Percentiles rank a stretch among this genome's conserved stretches.
Conservation (phyloP, 495 filamentous ascomycete genomes). For the Penicillium coprophilum region DNA sequence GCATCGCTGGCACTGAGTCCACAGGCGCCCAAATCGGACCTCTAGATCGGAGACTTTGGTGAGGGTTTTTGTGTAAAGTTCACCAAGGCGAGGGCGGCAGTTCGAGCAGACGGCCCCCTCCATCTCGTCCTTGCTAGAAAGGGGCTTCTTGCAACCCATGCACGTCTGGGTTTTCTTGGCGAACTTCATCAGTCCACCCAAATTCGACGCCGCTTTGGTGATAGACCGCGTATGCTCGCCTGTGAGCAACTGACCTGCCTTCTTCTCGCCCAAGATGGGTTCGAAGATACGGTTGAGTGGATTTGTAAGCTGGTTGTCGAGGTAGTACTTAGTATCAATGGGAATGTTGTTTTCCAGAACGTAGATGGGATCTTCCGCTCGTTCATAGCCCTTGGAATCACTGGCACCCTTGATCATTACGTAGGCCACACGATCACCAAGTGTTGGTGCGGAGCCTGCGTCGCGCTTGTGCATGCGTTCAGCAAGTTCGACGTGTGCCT, state of each 20-base stretch:
- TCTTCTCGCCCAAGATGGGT: constrained; percentile 90
- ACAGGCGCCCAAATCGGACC: constrained; percentile 86
- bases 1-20: constrained; percentile 98
- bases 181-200: constrained; percentile 97
- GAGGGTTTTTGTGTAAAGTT: constrained; percentile 90
- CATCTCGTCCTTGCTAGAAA: constrained; percentile 73
- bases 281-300: constrained; percentile 95
- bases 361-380: constrained; percentile 93
- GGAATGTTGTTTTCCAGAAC: constrained; percentile 97
- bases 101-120: constrained; percentile 85
- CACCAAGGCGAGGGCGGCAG: constrained; percentile 79
- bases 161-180: constrained; percentile 96
- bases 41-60: constrained; percentile 87
- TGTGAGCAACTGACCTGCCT: constrained; percentile 74
- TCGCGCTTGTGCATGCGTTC: constrained; percentile 96
- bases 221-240: constrained; percentile 93
- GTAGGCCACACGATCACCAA: constrained; percentile 96
- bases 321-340: constrained; percentile 98
- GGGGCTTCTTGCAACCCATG: constrained; percentile 97
- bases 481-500: constrained; percentile 93
- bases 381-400: constrained; percentile 90
- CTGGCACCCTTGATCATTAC: constrained; percentile 93
- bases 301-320: constrained; percentile 97
- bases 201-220: constrained; percentile 80
- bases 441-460: constrained; percentile 85